Evolutionary conservation across 306 rosid species (phyloP).

Genomic region (Astragalus membranaceus): DNA sequence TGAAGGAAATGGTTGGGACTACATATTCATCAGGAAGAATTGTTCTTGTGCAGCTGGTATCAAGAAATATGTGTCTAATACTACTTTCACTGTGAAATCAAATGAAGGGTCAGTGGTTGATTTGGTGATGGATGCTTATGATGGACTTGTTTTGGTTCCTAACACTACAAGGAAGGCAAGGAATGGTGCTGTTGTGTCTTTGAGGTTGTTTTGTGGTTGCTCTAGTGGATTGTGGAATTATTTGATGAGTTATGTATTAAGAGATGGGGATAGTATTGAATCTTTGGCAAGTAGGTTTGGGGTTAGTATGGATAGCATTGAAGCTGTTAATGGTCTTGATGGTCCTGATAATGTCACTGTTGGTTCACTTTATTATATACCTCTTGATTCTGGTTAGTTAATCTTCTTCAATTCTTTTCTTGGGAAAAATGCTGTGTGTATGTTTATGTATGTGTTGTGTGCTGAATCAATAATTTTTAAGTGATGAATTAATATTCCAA

Average conservation of each 20-base stretch:
- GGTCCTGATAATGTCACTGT: slow-evolving; percentile 81
- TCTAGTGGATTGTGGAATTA: slow-evolving; percentile 91
- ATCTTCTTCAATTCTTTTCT: neutral
- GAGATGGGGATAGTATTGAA: slow-evolving; percentile 72
- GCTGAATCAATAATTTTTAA: neutral
- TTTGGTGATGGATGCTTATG: slow-evolving; percentile 63
- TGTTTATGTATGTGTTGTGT: neutral
- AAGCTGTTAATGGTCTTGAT: slow-evolving; percentile 62
- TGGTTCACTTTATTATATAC: slow-evolving; percentile 80
- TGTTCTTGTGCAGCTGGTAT: slow-evolving; percentile 68
- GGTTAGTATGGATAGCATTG: slow-evolving; percentile 93
- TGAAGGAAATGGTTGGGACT: slow-evolving; percentile 60
- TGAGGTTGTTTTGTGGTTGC: slow-evolving; percentile 87
- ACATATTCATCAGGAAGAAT: slow-evolving; percentile 68
- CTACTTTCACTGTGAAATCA: slow-evolving; percentile 79
- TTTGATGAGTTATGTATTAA: slow-evolving; percentile 83
- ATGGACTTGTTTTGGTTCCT: slow-evolving; percentile 60
- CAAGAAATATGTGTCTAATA: slow-evolving; percentile 56
- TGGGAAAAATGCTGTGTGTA: neutral
- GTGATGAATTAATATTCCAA: neutral
- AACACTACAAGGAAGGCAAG: slow-evolving; percentile 55
- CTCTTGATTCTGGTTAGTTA: slow-evolving; percentile 81
- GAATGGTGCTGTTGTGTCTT: slow-evolving; percentile 67
- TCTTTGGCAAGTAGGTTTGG: slow-evolving; percentile 91
- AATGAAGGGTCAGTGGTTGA: slow-evolving; percentile 56